Evolutionary conservation across 2,329 filamentous ascomycete genomes (phyloP).

Genomic region (Colletotrichum scovillei): DNA sequence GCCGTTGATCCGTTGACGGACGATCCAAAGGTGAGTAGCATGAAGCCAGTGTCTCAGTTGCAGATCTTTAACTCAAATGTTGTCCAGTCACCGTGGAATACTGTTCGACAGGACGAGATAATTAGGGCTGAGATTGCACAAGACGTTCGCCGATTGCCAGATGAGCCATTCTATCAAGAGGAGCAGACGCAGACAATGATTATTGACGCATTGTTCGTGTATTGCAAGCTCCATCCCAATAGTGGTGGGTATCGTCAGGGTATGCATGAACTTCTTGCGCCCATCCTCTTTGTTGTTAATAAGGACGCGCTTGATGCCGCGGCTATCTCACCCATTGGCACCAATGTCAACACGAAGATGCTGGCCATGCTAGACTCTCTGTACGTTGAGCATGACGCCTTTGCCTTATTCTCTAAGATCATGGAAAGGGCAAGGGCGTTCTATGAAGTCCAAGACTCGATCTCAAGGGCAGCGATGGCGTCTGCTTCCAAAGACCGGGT

Average conservation of each 20-base stretch:
- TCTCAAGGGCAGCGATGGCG: slow-evolving; percentile 28
- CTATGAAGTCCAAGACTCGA: slow-evolving; percentile 76
- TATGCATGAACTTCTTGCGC: slow-evolving; percentile 96
- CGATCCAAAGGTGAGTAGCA: slow-evolving; percentile 66
- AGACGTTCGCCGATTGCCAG: slow-evolving; percentile 93
- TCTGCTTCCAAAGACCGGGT: slow-evolving; percentile 39
- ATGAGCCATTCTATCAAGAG: slow-evolving; percentile 90
- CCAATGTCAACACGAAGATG: slow-evolving; percentile 64
- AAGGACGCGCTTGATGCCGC: slow-evolving; percentile 78
- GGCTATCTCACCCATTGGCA: slow-evolving; percentile 44
- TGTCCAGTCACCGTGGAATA: slow-evolving; percentile 88
- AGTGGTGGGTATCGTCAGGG: slow-evolving; percentile 94
- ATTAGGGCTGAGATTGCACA: slow-evolving; percentile 91
- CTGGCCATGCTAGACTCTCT: slow-evolving; percentile 74
- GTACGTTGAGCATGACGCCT: slow-evolving; percentile 91
- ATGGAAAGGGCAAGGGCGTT: slow-evolving; percentile 91
- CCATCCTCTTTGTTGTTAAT: slow-evolving; percentile 86
- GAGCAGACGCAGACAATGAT: slow-evolving; percentile 82
- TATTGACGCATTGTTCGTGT: slow-evolving; percentile 91
- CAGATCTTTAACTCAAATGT: slow-evolving; percentile 47
- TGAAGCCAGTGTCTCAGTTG: not conserved
- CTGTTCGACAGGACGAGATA: slow-evolving; percentile 84
- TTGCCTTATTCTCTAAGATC: slow-evolving; percentile 83
- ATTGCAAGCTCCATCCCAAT: slow-evolving; percentile 90
- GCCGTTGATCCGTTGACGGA: slow-evolving; percentile 87